A percentile compares a stretch with the other conserved stretches of the same genome.
These are phyloP conservation scores for Zychaea mexicana DNA, from an alignment of 371 early-diverging fungal species.

Conservation along the genomic window DNA sequence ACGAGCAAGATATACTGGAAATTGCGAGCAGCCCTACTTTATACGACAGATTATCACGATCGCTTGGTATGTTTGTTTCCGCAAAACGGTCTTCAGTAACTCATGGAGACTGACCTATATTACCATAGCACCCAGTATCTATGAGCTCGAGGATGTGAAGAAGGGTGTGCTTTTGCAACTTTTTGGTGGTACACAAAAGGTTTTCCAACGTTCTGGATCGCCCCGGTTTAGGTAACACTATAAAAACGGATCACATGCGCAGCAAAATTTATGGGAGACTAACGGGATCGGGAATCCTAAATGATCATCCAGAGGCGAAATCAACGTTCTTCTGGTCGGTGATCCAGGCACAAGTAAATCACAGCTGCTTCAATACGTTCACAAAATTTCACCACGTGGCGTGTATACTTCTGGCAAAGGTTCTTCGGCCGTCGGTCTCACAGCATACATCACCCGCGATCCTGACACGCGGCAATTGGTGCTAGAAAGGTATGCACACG, in stretches of 20 bases:
- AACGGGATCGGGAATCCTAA: no score
- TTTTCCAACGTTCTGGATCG: slow-evolving; percentile 69
- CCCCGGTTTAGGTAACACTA: slow-evolving; percentile 62
- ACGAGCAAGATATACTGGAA: slow-evolving; percentile 65
- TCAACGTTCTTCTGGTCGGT: slow-evolving; percentile 98
- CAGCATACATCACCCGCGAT: slow-evolving; percentile 98
- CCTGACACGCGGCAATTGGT: slow-evolving; percentile 97
- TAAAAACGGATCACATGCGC: background rate
- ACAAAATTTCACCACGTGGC: slow-evolving; percentile 96
- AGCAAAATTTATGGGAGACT: background rate
- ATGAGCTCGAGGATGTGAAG: slow-evolving; percentile 97
- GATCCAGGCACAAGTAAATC: slow-evolving; percentile 99
- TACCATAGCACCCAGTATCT: slow-evolving; percentile 93
- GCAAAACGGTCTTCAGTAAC: background rate
- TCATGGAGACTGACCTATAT: background rate
- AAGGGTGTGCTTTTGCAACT: slow-evolving; percentile 97
- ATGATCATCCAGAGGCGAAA: slow-evolving; percentile 78
- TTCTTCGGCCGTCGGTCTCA: slow-evolving; percentile 98
- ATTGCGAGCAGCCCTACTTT: slow-evolving; percentile 68
- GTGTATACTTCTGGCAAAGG: slow-evolving; percentile 99
- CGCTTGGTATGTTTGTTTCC: slow-evolving; percentile 54
- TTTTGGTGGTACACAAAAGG: slow-evolving; percentile 96
- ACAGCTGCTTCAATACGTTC: slow-evolving; percentile 95
- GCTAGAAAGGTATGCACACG: slow-evolving; percentile 80
- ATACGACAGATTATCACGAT: slow-evolving; percentile 81